phyloP scores from a whole-genome alignment of 768 basidiomycete genomes.

The Boletus subparvulus region DNA sequence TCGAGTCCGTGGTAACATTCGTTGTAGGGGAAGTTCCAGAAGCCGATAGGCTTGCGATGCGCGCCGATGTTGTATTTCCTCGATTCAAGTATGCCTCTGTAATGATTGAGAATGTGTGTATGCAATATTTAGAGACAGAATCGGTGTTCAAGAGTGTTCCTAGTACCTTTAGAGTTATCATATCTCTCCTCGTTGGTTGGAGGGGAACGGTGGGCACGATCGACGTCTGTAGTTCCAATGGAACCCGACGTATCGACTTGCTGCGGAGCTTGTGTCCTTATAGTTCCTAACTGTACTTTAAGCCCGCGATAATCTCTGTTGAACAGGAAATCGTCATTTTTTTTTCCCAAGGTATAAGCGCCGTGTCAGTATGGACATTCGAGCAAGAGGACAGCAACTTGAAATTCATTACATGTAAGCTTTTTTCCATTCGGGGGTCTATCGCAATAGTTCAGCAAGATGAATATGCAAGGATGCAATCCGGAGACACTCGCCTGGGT shows the following conservation, averaged over 20 bases:
- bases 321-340: background rate
- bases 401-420: slow-evolving; percentile 25
- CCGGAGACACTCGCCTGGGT: slow-evolving; percentile 48
- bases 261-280: slow-evolving; percentile 37
- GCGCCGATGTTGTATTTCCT: background rate
- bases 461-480: background rate
- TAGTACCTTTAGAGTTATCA: slow-evolving; percentile 1
- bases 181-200: background rate
- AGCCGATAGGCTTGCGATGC: background rate
- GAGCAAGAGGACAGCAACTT: background rate
- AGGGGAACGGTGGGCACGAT: background rate
- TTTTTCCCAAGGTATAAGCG: background rate
- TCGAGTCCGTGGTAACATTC: background rate
- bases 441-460: background rate
- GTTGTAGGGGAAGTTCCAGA: background rate
- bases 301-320: slow-evolving; percentile 69
- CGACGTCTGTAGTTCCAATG: background rate
- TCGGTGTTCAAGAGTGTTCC: background rate
- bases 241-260: slow-evolving; percentile 17
- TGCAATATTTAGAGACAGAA: background rate
- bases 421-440: slow-evolving; percentile 64
- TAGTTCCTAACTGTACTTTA: slow-evolving; percentile 66
- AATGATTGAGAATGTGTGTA: background rate
- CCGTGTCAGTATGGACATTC: background rate
- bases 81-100: background rate